Conservation (phyloP, 805 yeast genomes). For the Pichia ethanolica region DNA sequence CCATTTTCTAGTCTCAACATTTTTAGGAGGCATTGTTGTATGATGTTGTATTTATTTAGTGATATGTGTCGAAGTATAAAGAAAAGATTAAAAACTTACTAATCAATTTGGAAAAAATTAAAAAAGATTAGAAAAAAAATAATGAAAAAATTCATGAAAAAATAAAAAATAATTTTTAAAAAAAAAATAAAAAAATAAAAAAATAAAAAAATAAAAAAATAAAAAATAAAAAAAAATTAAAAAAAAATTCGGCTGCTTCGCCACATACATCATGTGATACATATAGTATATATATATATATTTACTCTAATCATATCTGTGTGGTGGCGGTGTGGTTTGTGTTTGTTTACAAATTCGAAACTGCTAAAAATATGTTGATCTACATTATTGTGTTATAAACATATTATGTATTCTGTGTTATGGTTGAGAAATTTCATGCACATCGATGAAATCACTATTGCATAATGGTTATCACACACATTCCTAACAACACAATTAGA, state of each 20-base stretch:
- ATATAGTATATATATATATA: too few relatives aligned
- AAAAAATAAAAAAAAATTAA: neutral
- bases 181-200: neutral
- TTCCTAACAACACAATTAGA: too few relatives aligned
- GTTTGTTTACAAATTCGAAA: too few relatives aligned
- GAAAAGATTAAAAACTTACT: neutral
- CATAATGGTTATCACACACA: too few relatives aligned
- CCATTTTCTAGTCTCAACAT: constrained; percentile 57
- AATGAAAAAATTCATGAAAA: neutral
- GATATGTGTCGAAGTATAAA: neutral
- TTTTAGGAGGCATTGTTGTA: constrained; percentile 11
- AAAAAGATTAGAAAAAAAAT: neutral
- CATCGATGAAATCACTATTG: too few relatives aligned
- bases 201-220: neutral
- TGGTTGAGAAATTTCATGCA: too few relatives aligned
- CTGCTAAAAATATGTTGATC: too few relatives aligned
- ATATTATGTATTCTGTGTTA: too few relatives aligned
- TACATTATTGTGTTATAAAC: too few relatives aligned
- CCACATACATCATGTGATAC: neutral
- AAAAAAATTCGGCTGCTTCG: neutral
- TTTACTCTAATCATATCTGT: too few relatives aligned
- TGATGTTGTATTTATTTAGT: neutral
- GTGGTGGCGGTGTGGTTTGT: too few relatives aligned
- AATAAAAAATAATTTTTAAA: neutral
- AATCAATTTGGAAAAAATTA: too few relatives aligned